Evolutionary conservation across 768 basidiomycete species (phyloP), one percentile per base, ranked within the genome.

Genomic region (Lanmaoa pseudosensibilis): DNA sequence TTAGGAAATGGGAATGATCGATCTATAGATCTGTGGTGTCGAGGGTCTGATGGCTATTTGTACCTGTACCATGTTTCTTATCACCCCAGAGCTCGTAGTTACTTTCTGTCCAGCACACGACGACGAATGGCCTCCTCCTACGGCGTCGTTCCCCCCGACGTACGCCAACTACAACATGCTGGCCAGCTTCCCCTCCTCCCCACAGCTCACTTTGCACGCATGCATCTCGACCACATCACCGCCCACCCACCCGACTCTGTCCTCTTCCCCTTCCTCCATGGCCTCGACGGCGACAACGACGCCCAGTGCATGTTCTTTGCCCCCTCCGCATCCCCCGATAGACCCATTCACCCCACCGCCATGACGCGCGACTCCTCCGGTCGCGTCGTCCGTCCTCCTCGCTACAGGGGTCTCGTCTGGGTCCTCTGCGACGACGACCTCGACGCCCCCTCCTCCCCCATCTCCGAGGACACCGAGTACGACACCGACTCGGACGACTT

Each of bases 211-310:
- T 92, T 91, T 66, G 77, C 84, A 4, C 67, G 76, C 19, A 72
- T 93, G 49, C 86, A 88, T 54, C 78, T 83, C 63, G 69, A 76
- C n/a, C 83, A 90, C 60, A 75, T 84, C 59, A 77, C 82, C 55
- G 73, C 83, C 2, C 89, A 94, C 71, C 83, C 90, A 1, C 88
- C 88, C 0, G 93, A 96, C 74, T 77, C 80, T 39, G 80, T 87
- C 62, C 82, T 94, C 55, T 96, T 96, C 69, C 93, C 93, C 1
- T 96, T 94, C 74, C 75, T 93, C 16, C 93, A 94, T 65, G 90
- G 92, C 43, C 78, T 94, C 57, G 92, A 94, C 65, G 87, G 90
- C 60, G 80, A 86, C 56, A 92, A 92, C 66, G 73, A 81, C 16
- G 84, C 86, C 0, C 92, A 93, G 74, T 91, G 89, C 65, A 78